Base-by-base conservation (phyloP, 345 rosid genomes). In the Brassica rapa region DNA sequence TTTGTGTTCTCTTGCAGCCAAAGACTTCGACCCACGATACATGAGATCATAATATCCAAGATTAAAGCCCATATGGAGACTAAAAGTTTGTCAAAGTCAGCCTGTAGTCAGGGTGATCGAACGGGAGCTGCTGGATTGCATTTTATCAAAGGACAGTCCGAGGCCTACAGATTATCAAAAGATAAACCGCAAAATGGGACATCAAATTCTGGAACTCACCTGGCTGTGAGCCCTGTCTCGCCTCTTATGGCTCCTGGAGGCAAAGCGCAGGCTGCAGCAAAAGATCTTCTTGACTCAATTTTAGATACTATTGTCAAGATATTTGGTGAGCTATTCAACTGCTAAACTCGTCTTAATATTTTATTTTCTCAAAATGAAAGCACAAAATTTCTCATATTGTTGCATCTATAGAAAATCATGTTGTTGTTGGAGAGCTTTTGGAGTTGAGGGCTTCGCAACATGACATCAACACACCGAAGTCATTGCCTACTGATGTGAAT, bases 181-280 rank as follows among this genome's bases (percentile, higher is more conserved):
- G 89, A 88, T 77, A 95, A 90, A 80, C 88, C 77, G 78, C 97
- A 86, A 83, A 91, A 91, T 86, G 99, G 93, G 82, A 86, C 84
- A 76, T 84, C 90, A 53, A 76, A 71, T 67, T 86, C 86, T 70
- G 95, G 86, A 65, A 84, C 88, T 74, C 86, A 93, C 74, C 78
- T 87, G 82, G 89, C 98, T 77, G 96, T 90, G 77, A 95, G 98
- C 84, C 99, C 99, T 64, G 99, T 93, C 66, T 95, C 99, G 0
- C 86, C 96, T 63, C 84, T 90, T 72, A 93, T 95, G 99, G 96
- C 97, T 82, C 99, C 99, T 77, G 79, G 86, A 70, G 99, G 99
- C 74, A 95, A 89, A 85, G 98, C 97, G 49, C 99, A 95, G 86
- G 81, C 82, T 83, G 88, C 98, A 68, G 89, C 97, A 27, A 93